A percentile compares a stretch with the other conserved stretches of the same genome.
These are phyloP conservation scores for Grosmannia penicillata DNA, from an alignment of 2,329 filamentous ascomycete genomes.

Conservation along the genomic window DNA sequence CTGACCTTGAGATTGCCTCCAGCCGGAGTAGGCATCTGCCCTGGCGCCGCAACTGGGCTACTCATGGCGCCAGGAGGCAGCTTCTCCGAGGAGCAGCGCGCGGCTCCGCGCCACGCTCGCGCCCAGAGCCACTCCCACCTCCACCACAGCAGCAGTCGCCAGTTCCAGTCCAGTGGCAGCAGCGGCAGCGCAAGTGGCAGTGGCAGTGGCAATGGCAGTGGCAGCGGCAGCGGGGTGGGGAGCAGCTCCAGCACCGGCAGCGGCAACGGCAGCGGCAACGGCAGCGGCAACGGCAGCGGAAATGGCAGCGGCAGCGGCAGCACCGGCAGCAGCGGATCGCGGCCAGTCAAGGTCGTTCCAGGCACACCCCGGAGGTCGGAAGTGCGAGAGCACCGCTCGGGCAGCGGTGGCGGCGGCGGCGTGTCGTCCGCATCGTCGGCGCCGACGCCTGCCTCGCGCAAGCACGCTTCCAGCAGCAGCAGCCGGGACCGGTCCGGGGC, in stretches of 20 bases:
- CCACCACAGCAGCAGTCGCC: background rate
- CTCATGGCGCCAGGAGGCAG: slow-evolving; percentile 5
- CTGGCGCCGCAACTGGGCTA: slow-evolving; percentile 1
- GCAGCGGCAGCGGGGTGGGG: background rate
- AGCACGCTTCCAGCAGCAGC: slow-evolving; percentile 25
- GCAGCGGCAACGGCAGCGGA: background rate
- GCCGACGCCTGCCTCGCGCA: slow-evolving; percentile 15
- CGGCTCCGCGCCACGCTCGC: slow-evolving; percentile 3
- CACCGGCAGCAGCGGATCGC: background rate
- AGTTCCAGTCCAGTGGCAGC: background rate
- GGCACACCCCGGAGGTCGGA: slow-evolving; percentile 11
- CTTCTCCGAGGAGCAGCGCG: slow-evolving; percentile 8
- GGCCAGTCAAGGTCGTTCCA: slow-evolving; percentile 9
- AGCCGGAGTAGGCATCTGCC: slow-evolving; percentile 1
- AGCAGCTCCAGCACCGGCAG: background rate
- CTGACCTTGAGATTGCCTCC: background rate
- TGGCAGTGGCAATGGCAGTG: slow-evolving; percentile 1
- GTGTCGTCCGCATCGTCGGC: slow-evolving; percentile 5
- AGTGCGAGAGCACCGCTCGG: slow-evolving; percentile 1
- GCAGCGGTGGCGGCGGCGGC: slow-evolving; percentile 20
- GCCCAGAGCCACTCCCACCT: slow-evolving; percentile 1
- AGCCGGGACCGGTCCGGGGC: slow-evolving; percentile 39
- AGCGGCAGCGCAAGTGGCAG: background rate
- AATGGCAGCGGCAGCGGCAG: background rate
- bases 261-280: background rate